These are phyloP conservation scores for Penicillium vulpinum DNA, from an alignment of 2,329 filamentous ascomycete genomes.

Conservation along the genomic window DNA sequence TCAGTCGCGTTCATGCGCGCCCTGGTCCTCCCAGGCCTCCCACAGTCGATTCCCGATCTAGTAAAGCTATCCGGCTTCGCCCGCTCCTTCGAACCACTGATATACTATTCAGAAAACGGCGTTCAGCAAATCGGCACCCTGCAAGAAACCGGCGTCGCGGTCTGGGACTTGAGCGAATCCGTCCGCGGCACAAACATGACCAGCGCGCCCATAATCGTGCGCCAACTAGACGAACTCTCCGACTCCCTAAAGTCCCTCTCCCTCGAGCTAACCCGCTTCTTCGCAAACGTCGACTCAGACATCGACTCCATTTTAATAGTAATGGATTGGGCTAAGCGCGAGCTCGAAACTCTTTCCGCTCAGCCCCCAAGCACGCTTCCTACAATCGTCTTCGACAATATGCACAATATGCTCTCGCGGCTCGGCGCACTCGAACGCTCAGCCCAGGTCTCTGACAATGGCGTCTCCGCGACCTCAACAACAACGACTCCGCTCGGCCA, in stretches of 20 bases:
- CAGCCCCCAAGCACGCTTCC: constrained; percentile 64
- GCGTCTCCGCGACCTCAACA: constrained; percentile 45
- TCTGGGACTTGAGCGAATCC: constrained; percentile 92
- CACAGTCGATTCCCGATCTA: constrained; percentile 74
- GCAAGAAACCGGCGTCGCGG: constrained; percentile 86
- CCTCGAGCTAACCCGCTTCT: constrained; percentile 85
- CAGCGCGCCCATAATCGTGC: constrained; percentile 80
- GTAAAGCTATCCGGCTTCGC: constrained; percentile 89
- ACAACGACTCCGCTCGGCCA: constrained; percentile 63
- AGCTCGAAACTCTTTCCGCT: constrained; percentile 69
- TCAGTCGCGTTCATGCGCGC: constrained; percentile 65
- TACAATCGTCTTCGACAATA: constrained; percentile 73
- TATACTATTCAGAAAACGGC: constrained; percentile 91
- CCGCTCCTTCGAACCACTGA: constrained; percentile 87
- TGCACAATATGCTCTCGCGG: constrained; percentile 73
- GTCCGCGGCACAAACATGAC: constrained; percentile 89
- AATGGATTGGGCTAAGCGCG: constrained; percentile 93
- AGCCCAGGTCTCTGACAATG: constrained; percentile 20
- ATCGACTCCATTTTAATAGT: constrained; percentile 90
- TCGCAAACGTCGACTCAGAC: constrained; percentile 88
- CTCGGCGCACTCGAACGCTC: constrained; percentile 43
- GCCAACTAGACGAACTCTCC: constrained; percentile 79
- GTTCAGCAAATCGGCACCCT: constrained; percentile 82
- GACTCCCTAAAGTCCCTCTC: constrained; percentile 83
- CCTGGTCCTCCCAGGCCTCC: constrained; percentile 66